phyloP scores from a whole-genome alignment of 2,329 filamentous ascomycete genomes.

The Apiospora kogelbergensis region DNA sequence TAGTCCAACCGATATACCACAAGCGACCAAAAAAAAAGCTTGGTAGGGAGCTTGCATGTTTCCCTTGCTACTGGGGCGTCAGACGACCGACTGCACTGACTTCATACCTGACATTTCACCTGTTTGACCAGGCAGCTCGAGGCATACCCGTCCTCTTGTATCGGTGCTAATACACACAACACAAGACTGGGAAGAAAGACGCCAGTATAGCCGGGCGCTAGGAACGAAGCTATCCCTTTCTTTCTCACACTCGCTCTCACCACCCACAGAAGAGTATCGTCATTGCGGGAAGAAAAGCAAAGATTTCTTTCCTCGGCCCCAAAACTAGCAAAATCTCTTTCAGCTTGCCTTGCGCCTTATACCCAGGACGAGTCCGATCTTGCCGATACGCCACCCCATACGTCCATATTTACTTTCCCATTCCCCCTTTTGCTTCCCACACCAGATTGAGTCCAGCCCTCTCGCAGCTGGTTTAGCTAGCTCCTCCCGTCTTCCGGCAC shows the following conservation, averaged over 20 bases:
- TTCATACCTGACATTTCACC: background rate
- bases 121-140: background rate
- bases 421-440: background rate
- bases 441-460: background rate
- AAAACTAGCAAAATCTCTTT: background rate
- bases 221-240: background rate
- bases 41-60: background rate
- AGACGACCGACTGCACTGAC: background rate
- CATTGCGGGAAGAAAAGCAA: background rate
- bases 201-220: constrained; percentile 5
- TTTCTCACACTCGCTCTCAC: background rate
- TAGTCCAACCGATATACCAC: background rate
- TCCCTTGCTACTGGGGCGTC: background rate
- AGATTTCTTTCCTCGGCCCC: background rate
- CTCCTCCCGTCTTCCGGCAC: constrained; percentile 3
- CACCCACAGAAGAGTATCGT: background rate
- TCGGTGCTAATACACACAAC: background rate
- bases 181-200: background rate
- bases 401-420: background rate
- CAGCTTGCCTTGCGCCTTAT: background rate
- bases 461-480: constrained; percentile 1
- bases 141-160: background rate
- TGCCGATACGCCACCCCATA: background rate
- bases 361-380: background rate
- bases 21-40: background rate